Conservation (phyloP, 768 basidiomycete species). For the Bullera alba region DNA sequence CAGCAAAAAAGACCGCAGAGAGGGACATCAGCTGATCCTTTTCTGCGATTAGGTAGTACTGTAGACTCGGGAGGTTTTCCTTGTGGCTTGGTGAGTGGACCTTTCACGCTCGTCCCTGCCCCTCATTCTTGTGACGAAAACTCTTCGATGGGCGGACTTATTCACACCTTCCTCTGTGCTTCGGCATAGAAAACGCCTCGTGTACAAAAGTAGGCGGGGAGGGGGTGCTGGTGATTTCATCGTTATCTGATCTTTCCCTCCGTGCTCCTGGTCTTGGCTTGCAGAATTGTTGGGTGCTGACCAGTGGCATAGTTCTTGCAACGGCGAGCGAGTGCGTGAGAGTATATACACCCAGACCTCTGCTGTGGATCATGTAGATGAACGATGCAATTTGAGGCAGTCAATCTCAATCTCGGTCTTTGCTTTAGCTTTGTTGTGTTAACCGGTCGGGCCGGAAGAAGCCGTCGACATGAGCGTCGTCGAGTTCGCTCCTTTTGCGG, state of each 20-base stretch:
- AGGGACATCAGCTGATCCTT: neutral
- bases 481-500: no score
- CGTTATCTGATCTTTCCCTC: slow-evolving; percentile 32
- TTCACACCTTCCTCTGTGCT: slow-evolving; percentile 15
- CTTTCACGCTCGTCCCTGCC: neutral
- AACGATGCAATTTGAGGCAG: no score
- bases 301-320: no score
- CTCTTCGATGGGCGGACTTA: slow-evolving; percentile 41
- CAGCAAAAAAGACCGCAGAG: neutral
- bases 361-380: no score
- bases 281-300: no score
- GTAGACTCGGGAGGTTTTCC: neutral
- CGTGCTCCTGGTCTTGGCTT: neutral
- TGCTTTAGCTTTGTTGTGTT: no score
- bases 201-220: slow-evolving; percentile 44
- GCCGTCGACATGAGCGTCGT: no score
- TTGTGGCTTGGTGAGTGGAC: neutral
- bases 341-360: no score
- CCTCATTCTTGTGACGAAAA: slow-evolving; percentile 30
- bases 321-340: no score
- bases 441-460: no score
- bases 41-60: neutral
- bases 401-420: no score
- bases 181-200: slow-evolving; percentile 34
- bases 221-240: slow-evolving; percentile 35